Conservation (phyloP, 306 rosid genomes). For the Quercus robur region DNA sequence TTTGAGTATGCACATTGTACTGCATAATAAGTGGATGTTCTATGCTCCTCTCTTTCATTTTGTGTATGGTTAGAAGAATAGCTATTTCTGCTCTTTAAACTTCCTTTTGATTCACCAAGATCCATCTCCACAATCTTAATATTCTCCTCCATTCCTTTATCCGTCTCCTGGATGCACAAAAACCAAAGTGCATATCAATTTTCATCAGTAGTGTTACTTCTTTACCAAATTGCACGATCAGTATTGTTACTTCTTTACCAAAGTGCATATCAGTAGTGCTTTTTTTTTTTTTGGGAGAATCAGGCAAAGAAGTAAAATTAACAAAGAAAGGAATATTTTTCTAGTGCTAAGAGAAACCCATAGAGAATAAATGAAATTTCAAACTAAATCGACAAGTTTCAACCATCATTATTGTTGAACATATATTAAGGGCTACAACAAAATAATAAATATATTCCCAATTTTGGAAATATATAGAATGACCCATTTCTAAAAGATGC, state of each 20-base stretch:
- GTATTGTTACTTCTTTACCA: background rate
- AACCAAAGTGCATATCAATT: conserved; percentile 5
- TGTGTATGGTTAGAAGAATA: conserved; percentile 33
- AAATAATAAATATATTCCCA: background rate
- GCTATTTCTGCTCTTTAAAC: conserved; percentile 53
- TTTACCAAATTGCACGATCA: background rate
- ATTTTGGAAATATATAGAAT: background rate
- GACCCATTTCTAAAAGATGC: background rate
- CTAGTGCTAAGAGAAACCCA: background rate
- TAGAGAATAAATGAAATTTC: background rate
- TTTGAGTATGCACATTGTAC: conserved; percentile 29
- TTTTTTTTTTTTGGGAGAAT: too few relatives aligned
- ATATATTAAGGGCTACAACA: background rate
- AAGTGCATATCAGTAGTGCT: background rate
- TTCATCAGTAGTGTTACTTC: background rate
- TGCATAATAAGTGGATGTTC: conserved; percentile 34
- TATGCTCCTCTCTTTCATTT: conserved; percentile 21
- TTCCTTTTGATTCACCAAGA: conserved; percentile 44
- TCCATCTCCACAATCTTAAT: conserved; percentile 96
- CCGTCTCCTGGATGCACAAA: conserved; percentile 52
- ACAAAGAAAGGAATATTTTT: background rate
- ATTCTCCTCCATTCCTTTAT: conserved; percentile 66
- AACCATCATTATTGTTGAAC: background rate
- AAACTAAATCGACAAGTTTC: background rate
- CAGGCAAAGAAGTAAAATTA: background rate